phyloP scores from a whole-genome alignment of 306 rosid species.

The Boehmeria nivea region DNA sequence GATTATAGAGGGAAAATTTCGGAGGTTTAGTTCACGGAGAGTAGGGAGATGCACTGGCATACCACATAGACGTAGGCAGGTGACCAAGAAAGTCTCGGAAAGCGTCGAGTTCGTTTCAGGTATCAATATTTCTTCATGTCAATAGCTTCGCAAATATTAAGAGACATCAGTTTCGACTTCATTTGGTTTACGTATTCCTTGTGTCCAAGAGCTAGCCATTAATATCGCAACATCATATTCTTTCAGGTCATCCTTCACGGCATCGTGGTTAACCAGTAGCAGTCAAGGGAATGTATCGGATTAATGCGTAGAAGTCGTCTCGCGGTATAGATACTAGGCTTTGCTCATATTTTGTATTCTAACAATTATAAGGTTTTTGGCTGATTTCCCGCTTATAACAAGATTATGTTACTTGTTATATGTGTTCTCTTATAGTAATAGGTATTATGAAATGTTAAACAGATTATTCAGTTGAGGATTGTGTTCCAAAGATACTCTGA shows the following conservation, averaged over 20 bases:
- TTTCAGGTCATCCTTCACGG: constrained; percentile 16
- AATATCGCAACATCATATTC: not conserved
- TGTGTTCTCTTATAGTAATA: constrained; percentile 1
- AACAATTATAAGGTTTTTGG: not conserved
- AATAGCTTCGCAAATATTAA: constrained; percentile 17
- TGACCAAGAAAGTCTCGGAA: constrained; percentile 27
- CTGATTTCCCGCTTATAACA: not conserved
- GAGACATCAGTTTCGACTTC: constrained; percentile 2
- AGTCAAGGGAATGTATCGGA: constrained; percentile 11
- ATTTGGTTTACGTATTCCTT: constrained; percentile 5
- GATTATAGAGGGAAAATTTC: constrained; percentile 14
- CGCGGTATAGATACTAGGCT: too few species aligned
- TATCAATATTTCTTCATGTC: constrained; percentile 23
- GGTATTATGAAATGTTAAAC: not conserved
- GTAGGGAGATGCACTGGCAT: constrained; percentile 25
- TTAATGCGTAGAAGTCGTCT: constrained; percentile 12
- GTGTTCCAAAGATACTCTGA: too few species aligned
- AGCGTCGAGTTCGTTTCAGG: constrained; percentile 38
- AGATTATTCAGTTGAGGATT: not conserved
- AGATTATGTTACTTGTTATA: not conserved
- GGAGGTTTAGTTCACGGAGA: constrained; percentile 30
- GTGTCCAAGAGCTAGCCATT: not conserved
- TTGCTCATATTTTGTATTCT: constrained; percentile 12
- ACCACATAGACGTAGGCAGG: constrained; percentile 30
- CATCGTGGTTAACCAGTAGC: constrained; percentile 13